Base-by-base conservation (phyloP, 2,329 filamentous ascomycete genomes). In the Ceratocystis eucalypticola region DNA sequence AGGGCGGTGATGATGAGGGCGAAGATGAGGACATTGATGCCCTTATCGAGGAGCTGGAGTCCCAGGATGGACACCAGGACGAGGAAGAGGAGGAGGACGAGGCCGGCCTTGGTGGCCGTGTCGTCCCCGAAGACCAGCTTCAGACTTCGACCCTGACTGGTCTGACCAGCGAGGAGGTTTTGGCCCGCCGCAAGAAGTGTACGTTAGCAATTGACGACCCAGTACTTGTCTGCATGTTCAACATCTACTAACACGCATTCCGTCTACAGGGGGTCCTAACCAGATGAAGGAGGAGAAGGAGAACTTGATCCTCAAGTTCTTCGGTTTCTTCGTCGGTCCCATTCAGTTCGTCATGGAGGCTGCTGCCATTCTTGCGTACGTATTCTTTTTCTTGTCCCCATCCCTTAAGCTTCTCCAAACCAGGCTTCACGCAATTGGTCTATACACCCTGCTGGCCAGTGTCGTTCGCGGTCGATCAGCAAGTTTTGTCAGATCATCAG, bases 271-370 rank as follows among this genome's bases (percentile, higher is more conserved):
- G 75, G 91, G 91, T 75, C 80, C 89, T 74, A 96, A 96, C 75
- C 86, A 90, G 75, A 91, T 96, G 88, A 91, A 89, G 77, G 89
- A 95, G 78, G 88, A 93, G 79, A 91, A 91, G 78, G 88, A 91
- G 77, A 95, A 92, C 73, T 73, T 91, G 67, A 77, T 92, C 69
- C 81, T 94, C 73, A 94, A 95, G 80, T 95, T 96, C 77, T 76
- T 85, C 72, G 81, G 82, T 72, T 94, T 89, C 79, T 95, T 95
- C 76, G 80, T 94, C 66, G 91, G 91, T 70, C 91, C 91, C 28
- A 93, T 96, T 71, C 91, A 95, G 75, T 93, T 93, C 77, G 91
- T 96, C 74, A 96, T 96, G 91, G 89, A 93, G 85, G 82, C 84
- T 76, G 88, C 89, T 69, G 88, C 88, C 71, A 80, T 92, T 73